These are phyloP conservation scores for Lenwebbia sp. DNA, from an alignment of 345 rosid genomes.

Conservation along the genomic window DNA sequence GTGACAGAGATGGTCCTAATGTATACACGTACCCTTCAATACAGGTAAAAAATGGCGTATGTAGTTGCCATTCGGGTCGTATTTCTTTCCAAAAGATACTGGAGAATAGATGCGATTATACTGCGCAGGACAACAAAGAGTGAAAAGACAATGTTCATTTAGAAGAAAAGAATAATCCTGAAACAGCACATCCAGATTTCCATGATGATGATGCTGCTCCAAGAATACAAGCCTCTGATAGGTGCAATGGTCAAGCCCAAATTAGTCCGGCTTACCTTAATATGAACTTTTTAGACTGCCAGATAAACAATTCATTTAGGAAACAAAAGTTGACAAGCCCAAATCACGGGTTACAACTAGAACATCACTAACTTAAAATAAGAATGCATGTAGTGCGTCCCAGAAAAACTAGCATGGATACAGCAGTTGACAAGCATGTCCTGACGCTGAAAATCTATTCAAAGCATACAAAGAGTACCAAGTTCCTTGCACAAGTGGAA, in stretches of 20 bases:
- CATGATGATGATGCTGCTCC: background rate
- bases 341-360: background rate
- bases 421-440: background rate
- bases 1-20: background rate
- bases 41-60: conserved; percentile 82
- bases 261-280: background rate
- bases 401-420: background rate
- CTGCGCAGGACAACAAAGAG: conserved; percentile 22
- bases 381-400: background rate
- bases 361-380: background rate
- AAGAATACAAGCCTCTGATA: background rate
- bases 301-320: background rate
- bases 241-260: background rate
- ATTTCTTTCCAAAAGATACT: conserved; percentile 80
- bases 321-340: background rate
- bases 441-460: background rate
- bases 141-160: background rate
- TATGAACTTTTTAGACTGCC: background rate
- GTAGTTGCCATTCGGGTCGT: conserved; percentile 74
- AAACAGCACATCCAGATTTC: background rate
- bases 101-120: conserved; percentile 89
- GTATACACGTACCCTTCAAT: conserved; percentile 50
- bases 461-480: background rate
- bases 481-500: background rate
- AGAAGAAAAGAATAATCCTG: background rate